Evolutionary conservation across 1,284 basidiomycete species (phyloP), one percentile per base, ranked within the genome.

Genomic region (Ganoderma meredithae): DNA sequence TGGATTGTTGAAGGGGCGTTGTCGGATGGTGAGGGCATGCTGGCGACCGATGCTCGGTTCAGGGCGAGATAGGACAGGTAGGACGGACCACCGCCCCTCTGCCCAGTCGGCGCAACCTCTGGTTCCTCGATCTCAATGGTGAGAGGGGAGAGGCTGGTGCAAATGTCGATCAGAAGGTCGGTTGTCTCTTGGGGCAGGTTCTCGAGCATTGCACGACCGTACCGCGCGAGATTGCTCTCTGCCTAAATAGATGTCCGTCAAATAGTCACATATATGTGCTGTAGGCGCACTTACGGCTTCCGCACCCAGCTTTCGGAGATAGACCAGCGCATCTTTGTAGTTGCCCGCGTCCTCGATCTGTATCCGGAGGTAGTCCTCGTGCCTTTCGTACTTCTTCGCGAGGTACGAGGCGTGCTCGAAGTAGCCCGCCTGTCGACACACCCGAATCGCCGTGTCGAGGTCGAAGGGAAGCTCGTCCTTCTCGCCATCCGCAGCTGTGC

Each of bases 361-460:
- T 63, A 99, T 98, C 63, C 95, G 85, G 52, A 99, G 79, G 78
- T 97, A 99, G 73, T 98, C 97, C 74, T 97, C 95, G 75, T 98
- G 95, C 39, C 94, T 84, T 49, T 90, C 89, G 80, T 97, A 99
- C 76, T 95, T 94, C 81, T 91, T 91, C 6, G 97, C 97, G 4
- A 99, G 87, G 79, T 98, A 99, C 0, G 92, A 90, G 0, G 98
- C 98, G 77, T 99, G 97, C 62, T 95, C 92, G 76, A 94, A 98
- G 80, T 98, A 99, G 0, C 96, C 95, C 0, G 96, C 97, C 79
- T 99, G 97, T 25, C 97, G 87, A 78, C 97, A 99, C 12, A 99
- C 97, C 0, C 95, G 87, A 70, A 99, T 98, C 0, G 96, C 98
- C 0, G 97, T 99, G 68, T 97, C 96, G 41, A 99, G 86, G 77